Evolutionary conservation across 1,139 yeast genomes (phyloP).

Genomic region (Geotrichum klebahnii): DNA sequence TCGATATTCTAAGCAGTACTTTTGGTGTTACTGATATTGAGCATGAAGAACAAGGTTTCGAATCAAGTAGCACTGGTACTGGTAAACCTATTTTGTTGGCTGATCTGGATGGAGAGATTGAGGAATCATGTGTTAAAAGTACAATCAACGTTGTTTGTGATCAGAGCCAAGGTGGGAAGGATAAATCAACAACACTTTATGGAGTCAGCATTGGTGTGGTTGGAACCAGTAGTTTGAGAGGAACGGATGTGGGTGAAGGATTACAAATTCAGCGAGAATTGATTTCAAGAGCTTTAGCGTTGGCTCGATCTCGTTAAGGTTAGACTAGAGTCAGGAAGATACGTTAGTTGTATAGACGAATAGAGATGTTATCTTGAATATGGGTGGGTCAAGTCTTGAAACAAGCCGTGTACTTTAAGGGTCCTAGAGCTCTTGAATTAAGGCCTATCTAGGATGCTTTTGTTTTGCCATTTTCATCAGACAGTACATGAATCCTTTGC

Average conservation of each 20-base stretch:
- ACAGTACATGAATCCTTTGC: too few relatives aligned
- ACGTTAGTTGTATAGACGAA: too few relatives aligned
- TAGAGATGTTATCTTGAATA: too few relatives aligned
- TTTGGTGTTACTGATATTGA: conserved; percentile 57
- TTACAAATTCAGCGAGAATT: conserved; percentile 12
- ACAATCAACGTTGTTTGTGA: conserved; percentile 43
- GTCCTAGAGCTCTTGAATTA: too few relatives aligned
- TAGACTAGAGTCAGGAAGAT: not conserved
- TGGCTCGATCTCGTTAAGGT: conserved; percentile 1
- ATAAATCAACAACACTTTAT: conserved; percentile 17
- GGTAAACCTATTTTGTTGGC: conserved; percentile 47
- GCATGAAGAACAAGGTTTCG: conserved; percentile 32
- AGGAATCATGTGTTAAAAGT: conserved; percentile 51
- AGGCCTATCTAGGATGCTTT: too few relatives aligned
- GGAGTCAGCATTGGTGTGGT: conserved; percentile 26
- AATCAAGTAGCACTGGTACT: not conserved
- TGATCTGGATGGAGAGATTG: conserved; percentile 78
- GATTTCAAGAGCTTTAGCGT: conserved; percentile 5
- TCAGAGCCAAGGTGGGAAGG: conserved; percentile 23
- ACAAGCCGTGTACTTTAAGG: too few relatives aligned
- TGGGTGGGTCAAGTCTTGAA: too few relatives aligned
- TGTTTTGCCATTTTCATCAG: too few relatives aligned
- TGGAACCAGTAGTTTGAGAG: conserved; percentile 13
- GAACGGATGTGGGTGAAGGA: conserved; percentile 6
- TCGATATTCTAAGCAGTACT: conserved; percentile 45